Conservation (phyloP, 192 early-diverging fungal species). For the Gorgonomyces haynaldii region DNA sequence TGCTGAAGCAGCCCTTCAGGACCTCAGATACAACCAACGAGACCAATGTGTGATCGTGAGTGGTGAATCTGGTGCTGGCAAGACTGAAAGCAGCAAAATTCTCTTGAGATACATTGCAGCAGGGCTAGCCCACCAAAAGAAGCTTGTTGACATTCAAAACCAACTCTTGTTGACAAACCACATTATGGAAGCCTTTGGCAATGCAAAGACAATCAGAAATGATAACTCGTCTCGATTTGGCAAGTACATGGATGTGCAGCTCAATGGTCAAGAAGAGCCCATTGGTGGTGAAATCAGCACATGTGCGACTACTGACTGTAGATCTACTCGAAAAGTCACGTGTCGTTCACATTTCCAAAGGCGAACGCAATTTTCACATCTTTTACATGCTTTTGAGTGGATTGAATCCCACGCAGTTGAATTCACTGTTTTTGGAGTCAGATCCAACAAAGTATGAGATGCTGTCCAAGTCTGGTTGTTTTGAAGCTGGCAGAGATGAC, state of each 20-base stretch:
- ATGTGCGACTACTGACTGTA: neutral
- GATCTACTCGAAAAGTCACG: conserved; percentile 47
- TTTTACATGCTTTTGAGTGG: conserved; percentile 99
- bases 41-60: conserved; percentile 98
- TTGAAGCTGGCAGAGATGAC: too few species aligned
- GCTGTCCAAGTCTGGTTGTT: too few species aligned
- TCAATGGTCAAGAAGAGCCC: conserved; percentile 63
- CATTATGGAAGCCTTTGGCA: conserved; percentile 98
- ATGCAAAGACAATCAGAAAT: conserved; percentile 97
- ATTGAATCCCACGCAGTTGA: too few species aligned
- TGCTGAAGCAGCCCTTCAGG: conserved; percentile 92
- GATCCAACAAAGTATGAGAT: too few species aligned
- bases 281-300: conserved; percentile 70
- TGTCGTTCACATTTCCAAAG: conserved; percentile 83
- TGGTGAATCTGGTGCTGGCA: conserved; percentile 85
- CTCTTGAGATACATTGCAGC: conserved; percentile 93
- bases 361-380: conserved; percentile 97
- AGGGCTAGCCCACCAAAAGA: conserved; percentile 7
- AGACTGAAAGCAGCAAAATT: conserved; percentile 89
- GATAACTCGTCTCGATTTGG: conserved; percentile 98
- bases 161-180: conserved; percentile 81
- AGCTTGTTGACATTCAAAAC: conserved; percentile 21
- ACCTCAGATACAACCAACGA: conserved; percentile 81
- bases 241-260: conserved; percentile 89
- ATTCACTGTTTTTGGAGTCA: too few species aligned